phyloP scores from a whole-genome alignment of 2,329 filamentous ascomycete genomes.

The Trichoderma sp. region DNA sequence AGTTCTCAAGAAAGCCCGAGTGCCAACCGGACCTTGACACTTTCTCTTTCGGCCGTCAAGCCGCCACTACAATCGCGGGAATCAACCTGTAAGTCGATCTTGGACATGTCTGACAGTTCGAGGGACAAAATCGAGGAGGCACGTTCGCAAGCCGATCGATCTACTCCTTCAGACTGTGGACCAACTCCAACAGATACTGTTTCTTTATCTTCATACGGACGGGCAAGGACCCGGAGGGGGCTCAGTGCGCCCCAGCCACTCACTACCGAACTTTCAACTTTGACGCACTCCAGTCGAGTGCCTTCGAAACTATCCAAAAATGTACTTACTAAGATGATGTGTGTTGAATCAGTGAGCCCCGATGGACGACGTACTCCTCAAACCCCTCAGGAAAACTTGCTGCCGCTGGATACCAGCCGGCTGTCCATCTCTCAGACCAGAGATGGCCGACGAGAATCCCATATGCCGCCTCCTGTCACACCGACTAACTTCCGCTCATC shows the following conservation, averaged over 20 bases:
- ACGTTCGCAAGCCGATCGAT: slow-evolving; percentile 30
- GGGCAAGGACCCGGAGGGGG: slow-evolving; percentile 38
- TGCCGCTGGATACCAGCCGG: slow-evolving; percentile 78
- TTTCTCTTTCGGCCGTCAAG: slow-evolving; percentile 49
- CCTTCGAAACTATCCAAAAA: slow-evolving; percentile 40
- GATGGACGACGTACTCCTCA: slow-evolving; percentile 67
- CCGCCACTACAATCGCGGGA: slow-evolving; percentile 42
- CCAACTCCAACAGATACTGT: slow-evolving; percentile 41
- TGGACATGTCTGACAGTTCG: slow-evolving; percentile 28
- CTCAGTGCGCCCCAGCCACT: slow-evolving; percentile 44
- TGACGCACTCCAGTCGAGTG: slow-evolving; percentile 25
- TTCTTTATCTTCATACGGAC: slow-evolving; percentile 46
- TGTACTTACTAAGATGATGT: slow-evolving; percentile 55
- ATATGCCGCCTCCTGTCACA: slow-evolving; percentile 68
- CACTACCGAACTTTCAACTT: slow-evolving; percentile 35
- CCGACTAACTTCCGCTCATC: slow-evolving; percentile 67
- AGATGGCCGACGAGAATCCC: slow-evolving; percentile 42
- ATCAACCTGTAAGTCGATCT: slow-evolving; percentile 52
- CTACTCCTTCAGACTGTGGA: slow-evolving; percentile 41
- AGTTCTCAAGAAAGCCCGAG: slow-evolving; percentile 53
- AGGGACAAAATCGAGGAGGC: slow-evolving; percentile 31
- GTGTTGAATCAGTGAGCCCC: slow-evolving; percentile 63
- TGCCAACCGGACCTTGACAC: slow-evolving; percentile 49
- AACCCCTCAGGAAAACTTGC: slow-evolving; percentile 76
- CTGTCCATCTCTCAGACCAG: slow-evolving; percentile 75